These are phyloP conservation scores for Acacia crassicarpa DNA, from an alignment of 306 rosid genomes.

Conservation along the genomic window DNA sequence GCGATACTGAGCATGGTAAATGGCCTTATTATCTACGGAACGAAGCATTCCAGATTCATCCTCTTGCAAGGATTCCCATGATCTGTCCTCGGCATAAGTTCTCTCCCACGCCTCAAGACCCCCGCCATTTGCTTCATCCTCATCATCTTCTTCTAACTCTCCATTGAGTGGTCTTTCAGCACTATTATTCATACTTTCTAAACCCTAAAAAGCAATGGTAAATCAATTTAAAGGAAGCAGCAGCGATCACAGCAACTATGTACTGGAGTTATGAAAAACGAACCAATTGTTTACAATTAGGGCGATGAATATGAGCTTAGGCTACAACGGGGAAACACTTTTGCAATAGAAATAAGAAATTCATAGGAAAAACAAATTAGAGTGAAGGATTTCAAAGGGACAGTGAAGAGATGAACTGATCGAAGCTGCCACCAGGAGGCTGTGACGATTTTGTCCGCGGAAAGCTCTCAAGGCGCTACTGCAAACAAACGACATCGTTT, in stretches of 20 bases:
- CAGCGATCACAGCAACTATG: not conserved
- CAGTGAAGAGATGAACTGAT: not conserved
- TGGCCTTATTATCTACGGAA: conserved; percentile 70
- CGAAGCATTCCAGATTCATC: conserved; percentile 95
- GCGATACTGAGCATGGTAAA: conserved; percentile 85
- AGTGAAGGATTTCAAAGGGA: not conserved
- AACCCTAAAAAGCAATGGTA: conserved; percentile 20
- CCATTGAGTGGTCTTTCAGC: conserved; percentile 53
- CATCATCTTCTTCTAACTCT: conserved; percentile 70
- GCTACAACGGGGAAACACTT: not conserved
- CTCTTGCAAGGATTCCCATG: conserved; percentile 93
- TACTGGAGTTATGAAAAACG: not conserved
- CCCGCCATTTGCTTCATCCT: conserved; percentile 62
- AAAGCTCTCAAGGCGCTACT: too few relatives aligned
- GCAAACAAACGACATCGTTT: too few relatives aligned
- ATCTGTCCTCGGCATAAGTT: conserved; percentile 88
- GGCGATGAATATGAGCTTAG: not conserved
- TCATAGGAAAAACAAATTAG: not conserved
- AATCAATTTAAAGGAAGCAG: conserved; percentile 17
- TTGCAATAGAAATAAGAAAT: not conserved
- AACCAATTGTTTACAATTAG: not conserved
- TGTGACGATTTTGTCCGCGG: too few relatives aligned
- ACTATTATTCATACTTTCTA: conserved; percentile 60
- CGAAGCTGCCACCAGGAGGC: too few relatives aligned
- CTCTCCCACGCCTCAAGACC: conserved; percentile 89